Conservation (phyloP, 2,329 filamentous ascomycete genomes). For the Ophioceras dolichostomum region DNA sequence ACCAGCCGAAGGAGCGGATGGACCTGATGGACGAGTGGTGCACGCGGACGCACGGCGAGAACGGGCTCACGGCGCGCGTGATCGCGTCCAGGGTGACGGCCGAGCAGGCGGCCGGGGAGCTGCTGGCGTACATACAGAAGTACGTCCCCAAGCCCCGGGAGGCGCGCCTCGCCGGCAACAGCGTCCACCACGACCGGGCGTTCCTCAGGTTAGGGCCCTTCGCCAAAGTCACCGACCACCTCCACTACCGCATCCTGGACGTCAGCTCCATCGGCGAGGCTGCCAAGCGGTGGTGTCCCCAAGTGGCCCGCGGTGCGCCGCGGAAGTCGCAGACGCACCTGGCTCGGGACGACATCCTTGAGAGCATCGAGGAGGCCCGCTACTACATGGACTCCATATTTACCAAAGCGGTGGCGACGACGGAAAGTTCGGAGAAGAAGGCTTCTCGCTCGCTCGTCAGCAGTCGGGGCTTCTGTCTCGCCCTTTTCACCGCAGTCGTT, state of each 20-base stretch:
- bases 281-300: slow-evolving; percentile 63
- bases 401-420: slow-evolving; percentile 5
- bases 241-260: slow-evolving; percentile 86
- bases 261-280: slow-evolving; percentile 91
- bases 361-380: slow-evolving; percentile 85
- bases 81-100: slow-evolving; percentile 61
- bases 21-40: slow-evolving; percentile 86
- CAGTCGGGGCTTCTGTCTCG: too few species aligned
- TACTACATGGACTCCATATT: slow-evolving; percentile 72
- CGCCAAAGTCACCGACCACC: slow-evolving; percentile 55
- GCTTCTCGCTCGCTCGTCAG: too few species aligned
- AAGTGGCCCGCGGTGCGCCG: slow-evolving; percentile 41
- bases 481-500: too few species aligned
- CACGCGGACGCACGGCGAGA: slow-evolving; percentile 61
- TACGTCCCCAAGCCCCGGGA: slow-evolving; percentile 53
- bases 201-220: slow-evolving; percentile 73
- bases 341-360: slow-evolving; percentile 79
- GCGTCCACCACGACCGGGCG: slow-evolving; percentile 76
- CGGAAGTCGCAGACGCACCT: slow-evolving; percentile 67
- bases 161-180: slow-evolving; percentile 81
- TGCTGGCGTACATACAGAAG: slow-evolving; percentile 68
- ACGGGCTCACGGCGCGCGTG: slow-evolving; percentile 71
- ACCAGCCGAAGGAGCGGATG: slow-evolving; percentile 58
- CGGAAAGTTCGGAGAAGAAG: slow-evolving; percentile 1
- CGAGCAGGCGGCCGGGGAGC: slow-evolving; percentile 54